Evolutionary conservation across 768 basidiomycete genomes (phyloP), one percentile per base, ranked within the genome.

Genomic region (Ramaria rubella): DNA sequence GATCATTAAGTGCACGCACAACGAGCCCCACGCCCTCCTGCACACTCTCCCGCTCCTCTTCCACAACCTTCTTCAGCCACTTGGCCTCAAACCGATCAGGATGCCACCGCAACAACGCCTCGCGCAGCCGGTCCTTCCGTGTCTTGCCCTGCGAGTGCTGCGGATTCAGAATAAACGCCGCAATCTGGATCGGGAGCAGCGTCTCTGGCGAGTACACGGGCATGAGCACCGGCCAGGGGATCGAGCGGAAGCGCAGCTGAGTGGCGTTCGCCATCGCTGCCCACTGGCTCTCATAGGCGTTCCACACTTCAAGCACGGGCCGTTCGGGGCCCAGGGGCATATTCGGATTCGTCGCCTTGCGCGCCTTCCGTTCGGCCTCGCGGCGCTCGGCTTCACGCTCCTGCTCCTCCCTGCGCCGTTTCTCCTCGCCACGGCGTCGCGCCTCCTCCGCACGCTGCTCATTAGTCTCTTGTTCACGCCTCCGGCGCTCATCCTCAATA

Each of bases 81-180:
- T 85, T 82, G 33, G 81, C 81, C 61, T 90, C 85, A 64, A 91
- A 90, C 31, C 86, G 81, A 69, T 91, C 89, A 4, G 89, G 88
- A 69, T 91, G 88, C 88, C 87, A 91, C 60, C 77, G 72, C 68
- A 80, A 78, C 62, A 91, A 77, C 53, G 83, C 81, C 59, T 90
- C 87, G 72, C 82, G 87, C 60, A 89, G 75, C 14, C 86, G 81
- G 62, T 90, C 88, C 70, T 86, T 87, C 49, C 74, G 76, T 34
- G 82, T 72, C 60, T 80, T 75, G 8, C 71, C 73, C 57, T 70
- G 69, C 14, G 86, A 87, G 68, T 90, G 87, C 15, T 72, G 59
- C n/a, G 79, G 74, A 23, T 85, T 86, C 38, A 87, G 68, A 44
- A 92, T 70, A 67, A 91, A 88, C 48, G 67, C 64, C 19, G 72